These are phyloP conservation scores for Sordariomycetes sp. DNA, from an alignment of 2,329 filamentous ascomycete species.

Conservation along the genomic window DNA sequence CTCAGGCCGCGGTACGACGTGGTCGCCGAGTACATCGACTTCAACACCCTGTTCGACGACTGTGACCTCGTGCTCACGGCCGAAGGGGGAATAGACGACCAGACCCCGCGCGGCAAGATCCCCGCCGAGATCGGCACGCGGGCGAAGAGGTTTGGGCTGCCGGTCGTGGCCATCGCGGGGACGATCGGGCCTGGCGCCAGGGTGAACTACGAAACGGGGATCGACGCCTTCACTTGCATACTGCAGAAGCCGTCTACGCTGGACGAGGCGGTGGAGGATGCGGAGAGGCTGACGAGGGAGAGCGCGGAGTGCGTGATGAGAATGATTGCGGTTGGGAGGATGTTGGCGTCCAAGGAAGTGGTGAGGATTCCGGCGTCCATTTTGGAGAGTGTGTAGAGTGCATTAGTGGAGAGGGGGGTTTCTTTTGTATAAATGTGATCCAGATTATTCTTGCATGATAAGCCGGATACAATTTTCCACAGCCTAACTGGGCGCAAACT, in stretches of 20 bases:
- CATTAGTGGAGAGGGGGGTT: no score
- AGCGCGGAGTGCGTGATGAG: conserved; percentile 22
- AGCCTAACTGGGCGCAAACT: no score
- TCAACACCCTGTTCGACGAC: conserved; percentile 31
- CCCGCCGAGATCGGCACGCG: conserved; percentile 38
- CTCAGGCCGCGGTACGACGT: conserved; percentile 36
- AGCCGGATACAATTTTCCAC: no score
- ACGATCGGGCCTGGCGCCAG: conserved; percentile 21
- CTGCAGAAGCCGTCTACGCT: conserved; percentile 19
- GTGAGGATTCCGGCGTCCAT: background rate
- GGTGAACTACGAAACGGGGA: conserved; percentile 21
- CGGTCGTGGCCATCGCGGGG: conserved; percentile 28
- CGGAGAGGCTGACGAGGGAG: conserved; percentile 18
- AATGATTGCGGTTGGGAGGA: conserved; percentile 18
- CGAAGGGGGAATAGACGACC: conserved; percentile 39
- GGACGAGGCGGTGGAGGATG: conserved; percentile 9
- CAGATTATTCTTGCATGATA: no score
- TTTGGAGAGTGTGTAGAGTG: no score
- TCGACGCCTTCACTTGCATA: conserved; percentile 21
- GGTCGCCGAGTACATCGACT: conserved; percentile 37
- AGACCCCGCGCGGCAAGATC: conserved; percentile 40
- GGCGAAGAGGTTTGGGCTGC: conserved; percentile 30
- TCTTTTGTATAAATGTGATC: no score
- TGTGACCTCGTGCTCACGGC: conserved; percentile 41
- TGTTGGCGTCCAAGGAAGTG: conserved; percentile 10